Evolutionary conservation across 139 green algal species (phyloP).

Genomic region (Auxenochlorella pyrenoidosa): DNA sequence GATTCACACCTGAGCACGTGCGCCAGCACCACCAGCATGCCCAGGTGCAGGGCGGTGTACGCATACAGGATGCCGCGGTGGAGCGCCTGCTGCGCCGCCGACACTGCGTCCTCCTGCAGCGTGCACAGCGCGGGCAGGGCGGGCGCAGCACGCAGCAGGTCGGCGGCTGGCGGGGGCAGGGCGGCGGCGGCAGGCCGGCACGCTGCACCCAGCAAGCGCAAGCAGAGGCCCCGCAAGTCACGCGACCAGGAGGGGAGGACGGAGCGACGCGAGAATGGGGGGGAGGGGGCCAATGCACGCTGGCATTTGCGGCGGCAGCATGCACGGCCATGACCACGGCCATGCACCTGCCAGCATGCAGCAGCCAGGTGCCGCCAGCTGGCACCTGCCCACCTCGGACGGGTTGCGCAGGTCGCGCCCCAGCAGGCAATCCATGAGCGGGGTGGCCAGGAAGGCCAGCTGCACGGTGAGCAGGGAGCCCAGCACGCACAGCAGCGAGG

Average conservation of each 20-base stretch:
- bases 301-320: too few relatives aligned
- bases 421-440: slow-evolving; percentile 48
- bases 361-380: too few relatives aligned
- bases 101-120: slow-evolving; percentile 2
- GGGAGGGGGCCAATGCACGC: too few relatives aligned
- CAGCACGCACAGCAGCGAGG: slow-evolving; percentile 12
- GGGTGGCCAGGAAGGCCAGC: slow-evolving; percentile 58
- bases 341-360: too few relatives aligned
- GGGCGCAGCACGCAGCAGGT: neutral
- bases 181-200: too few relatives aligned
- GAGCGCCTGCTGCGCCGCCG: neutral
- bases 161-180: too few relatives aligned
- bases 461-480: slow-evolving; percentile 39
- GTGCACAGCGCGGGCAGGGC: too few relatives aligned
- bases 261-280: too few relatives aligned
- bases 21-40: slow-evolving; percentile 25
- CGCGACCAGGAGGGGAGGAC: too few relatives aligned
- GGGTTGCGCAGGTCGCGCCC: slow-evolving; percentile 41
- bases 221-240: neutral
- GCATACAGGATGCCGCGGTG: slow-evolving; percentile 41
- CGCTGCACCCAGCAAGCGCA: neutral
- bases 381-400: slow-evolving; percentile 9
- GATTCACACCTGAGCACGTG: slow-evolving; percentile 31
- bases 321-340: too few relatives aligned
- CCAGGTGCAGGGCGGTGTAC: slow-evolving; percentile 34